Base-by-base conservation (phyloP, 805 yeast genomes). In the Yarrowia yakushimensis region DNA sequence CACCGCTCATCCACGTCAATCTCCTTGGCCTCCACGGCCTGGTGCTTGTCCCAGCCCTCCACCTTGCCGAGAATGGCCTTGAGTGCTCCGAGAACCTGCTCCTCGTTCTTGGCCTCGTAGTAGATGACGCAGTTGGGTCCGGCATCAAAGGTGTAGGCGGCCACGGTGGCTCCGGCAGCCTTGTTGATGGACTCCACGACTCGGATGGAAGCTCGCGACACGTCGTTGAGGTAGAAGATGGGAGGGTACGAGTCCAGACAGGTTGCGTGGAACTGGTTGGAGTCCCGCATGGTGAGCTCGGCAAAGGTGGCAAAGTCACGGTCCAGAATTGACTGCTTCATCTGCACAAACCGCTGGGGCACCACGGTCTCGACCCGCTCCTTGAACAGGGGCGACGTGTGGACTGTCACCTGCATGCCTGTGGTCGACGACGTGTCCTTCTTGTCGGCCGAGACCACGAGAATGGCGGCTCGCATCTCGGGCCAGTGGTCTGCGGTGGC, bases 71-170 rank as follows among this genome's bases (percentile, higher is more conserved):
- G 85, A 66, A 82, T 79, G 63, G 79, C 77, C 74, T 85, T 78
- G 64, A 94, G 76, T 67, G 89, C 79, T 3, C 91, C 86, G 68
- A 93, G 81, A 7, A 94, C 85, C 65, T 78, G 79, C n/a, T 76
- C 69, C 75, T 91, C 97, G 75, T 93, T 83, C 70, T 85, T 79
- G 67, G 81, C 82, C 72, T 86, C 85, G 73, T 94, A 94, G 77
- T 94, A 94, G 65, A 94, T 82, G 46, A 94, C 99, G 20, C 97
- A 97, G 76, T 94, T 94, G 75, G 99, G 99, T 72, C 99, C 99
- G 31, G 99, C 99, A 75, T 94, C 99, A 71, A 88, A 94, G 1
- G 99, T 94, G 76, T 94, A 94, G 37, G 98, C 98, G 12, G 97
- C 99, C 62, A 93, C 81, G 12, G 81, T 81, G 25, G 67, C 65